Percentiles rank a stretch among this genome's conserved stretches.
phyloP scores from a whole-genome alignment of 257 asterid species.

The Gentiana macrophylla region DNA sequence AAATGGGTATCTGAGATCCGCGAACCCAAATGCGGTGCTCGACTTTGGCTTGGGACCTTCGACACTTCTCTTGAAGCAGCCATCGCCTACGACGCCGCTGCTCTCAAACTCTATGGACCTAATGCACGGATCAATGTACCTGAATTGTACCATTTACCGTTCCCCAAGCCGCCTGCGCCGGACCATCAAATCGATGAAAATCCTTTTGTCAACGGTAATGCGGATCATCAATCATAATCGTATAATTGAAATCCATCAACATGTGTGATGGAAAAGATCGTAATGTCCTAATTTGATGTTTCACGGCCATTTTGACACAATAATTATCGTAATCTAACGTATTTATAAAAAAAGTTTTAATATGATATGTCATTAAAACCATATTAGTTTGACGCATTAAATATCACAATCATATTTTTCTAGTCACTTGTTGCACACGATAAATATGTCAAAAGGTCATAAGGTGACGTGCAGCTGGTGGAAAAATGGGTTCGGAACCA shows the following conservation, averaged over 20 bases:
- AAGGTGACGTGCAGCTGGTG: too few species aligned
- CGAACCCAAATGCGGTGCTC: constrained; percentile 69
- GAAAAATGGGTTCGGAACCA: too few species aligned
- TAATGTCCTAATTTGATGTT: too few species aligned
- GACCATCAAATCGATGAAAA: background rate
- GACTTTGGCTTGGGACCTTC: constrained; percentile 83
- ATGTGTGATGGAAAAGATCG: background rate
- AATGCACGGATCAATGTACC: constrained; percentile 61
- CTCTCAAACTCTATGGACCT: constrained; percentile 52
- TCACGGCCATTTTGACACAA: too few species aligned
- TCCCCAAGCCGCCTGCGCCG: background rate
- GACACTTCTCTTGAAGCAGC: constrained; percentile 72
- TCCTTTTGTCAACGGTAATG: background rate
- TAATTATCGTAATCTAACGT: too few species aligned
- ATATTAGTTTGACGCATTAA: too few species aligned
- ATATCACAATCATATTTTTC: too few species aligned
- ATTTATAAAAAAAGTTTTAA: too few species aligned
- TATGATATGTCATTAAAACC: too few species aligned
- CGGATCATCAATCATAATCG: background rate
- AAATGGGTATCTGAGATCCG: constrained; percentile 94
- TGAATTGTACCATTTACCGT: background rate
- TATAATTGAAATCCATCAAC: background rate
- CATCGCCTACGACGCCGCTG: constrained; percentile 63
- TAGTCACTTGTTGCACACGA: too few species aligned
- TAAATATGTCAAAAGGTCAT: too few species aligned